A percentile compares a stretch with the other conserved stretches of the same genome.
phyloP scores from a whole-genome alignment of 1,139 yeast genomes.

The Candida anutae region DNA sequence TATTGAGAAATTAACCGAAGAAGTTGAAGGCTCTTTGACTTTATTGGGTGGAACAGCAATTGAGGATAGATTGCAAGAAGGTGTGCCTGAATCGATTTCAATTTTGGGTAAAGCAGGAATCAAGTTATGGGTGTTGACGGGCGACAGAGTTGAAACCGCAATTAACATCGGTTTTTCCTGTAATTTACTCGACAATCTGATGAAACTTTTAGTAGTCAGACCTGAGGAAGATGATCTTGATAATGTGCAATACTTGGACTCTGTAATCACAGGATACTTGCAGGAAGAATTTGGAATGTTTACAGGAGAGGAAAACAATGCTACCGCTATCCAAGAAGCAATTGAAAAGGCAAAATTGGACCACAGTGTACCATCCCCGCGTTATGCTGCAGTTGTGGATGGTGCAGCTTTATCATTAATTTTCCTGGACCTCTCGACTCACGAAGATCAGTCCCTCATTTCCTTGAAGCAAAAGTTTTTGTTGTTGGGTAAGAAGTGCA shows the following conservation, averaged over 20 bases:
- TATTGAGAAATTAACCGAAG: conserved; percentile 73
- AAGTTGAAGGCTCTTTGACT: conserved; percentile 64
- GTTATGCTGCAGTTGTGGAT: conserved; percentile 46
- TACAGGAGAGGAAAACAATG: conserved; percentile 14
- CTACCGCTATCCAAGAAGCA: conserved; percentile 19
- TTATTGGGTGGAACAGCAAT: conserved; percentile 95
- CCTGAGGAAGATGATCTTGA: conserved; percentile 13
- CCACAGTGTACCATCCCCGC: conserved; percentile 43
- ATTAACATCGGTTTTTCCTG: conserved; percentile 96
- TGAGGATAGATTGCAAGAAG: conserved; percentile 91
- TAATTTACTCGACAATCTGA: conserved; percentile 75
- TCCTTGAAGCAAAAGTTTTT: conserved; percentile 34
- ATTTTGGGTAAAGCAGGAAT: conserved; percentile 84
- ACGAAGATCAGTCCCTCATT: conserved; percentile 7
- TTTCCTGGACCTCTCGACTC: conserved; percentile 18
- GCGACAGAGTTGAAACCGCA: conserved; percentile 97
- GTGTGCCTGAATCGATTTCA: conserved; percentile 92
- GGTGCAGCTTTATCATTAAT: conserved; percentile 45
- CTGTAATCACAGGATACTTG: conserved; percentile 31
- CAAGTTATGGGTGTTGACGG: conserved; percentile 94
- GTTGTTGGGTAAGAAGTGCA: conserved; percentile 50
- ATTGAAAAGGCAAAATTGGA: conserved; percentile 37
- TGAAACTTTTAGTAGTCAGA: conserved; percentile 71
- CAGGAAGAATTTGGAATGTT: conserved; percentile 30
- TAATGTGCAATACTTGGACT: conserved; percentile 22